Evolutionary conservation across 108 stramenopile genomes (phyloP).

Genomic region (Fragilariopsis cylindrus): DNA sequence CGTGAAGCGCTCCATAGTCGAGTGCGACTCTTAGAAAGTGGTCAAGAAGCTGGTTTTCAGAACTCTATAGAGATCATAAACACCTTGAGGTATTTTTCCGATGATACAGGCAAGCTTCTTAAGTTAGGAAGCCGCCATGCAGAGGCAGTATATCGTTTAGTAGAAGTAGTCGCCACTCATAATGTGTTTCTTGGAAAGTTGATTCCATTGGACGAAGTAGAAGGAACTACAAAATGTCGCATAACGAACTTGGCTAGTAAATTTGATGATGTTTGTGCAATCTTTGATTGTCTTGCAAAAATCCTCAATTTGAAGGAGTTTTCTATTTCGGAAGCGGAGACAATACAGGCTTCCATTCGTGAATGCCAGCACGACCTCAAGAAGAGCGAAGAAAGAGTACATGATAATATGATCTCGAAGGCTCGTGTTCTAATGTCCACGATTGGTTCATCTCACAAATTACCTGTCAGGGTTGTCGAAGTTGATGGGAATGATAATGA

Average conservation of each 20-base stretch:
- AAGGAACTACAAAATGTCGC: no score
- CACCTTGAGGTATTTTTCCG: neutral
- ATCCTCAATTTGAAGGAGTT: neutral
- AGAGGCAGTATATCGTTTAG: no score
- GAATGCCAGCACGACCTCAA: neutral
- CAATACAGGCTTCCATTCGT: neutral
- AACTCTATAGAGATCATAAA: neutral
- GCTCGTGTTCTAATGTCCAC: constrained; percentile 45
- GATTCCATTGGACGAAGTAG: no score
- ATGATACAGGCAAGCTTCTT: no score
- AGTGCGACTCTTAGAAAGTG: neutral
- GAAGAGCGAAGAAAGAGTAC: neutral
- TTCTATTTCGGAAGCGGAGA: neutral
- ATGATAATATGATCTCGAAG: neutral
- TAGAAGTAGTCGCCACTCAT: no score
- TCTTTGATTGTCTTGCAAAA: neutral
- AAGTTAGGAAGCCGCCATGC: no score
- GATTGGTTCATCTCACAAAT: constrained; percentile 49
- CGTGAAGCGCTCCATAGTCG: neutral
- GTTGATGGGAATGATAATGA: neutral
- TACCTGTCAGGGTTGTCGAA: constrained; percentile 1
- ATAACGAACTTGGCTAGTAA: no score
- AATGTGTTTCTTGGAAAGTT: no score
- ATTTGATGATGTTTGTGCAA: no score
- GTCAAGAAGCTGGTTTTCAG: neutral